Conservation (phyloP, 306 rosid genomes). For the Prunus salicina region DNA sequence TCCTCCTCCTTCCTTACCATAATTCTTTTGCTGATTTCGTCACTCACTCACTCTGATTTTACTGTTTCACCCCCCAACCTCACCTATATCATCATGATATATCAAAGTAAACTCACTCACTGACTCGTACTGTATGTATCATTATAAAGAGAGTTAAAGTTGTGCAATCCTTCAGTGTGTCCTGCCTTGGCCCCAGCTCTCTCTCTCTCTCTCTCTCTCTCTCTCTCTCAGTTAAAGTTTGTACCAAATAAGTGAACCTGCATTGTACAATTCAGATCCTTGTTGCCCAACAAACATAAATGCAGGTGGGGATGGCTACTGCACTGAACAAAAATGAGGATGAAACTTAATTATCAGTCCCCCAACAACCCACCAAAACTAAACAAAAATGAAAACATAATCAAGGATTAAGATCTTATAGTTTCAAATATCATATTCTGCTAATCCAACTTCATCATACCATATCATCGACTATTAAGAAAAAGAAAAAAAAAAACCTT, state of each 20-base stretch:
- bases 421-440: no score
- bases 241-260: slow-evolving; percentile 1
- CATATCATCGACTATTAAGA: no score
- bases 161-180: background rate
- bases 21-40: slow-evolving; percentile 22
- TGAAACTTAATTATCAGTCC: background rate
- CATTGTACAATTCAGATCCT: background rate
- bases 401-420: no score
- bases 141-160: background rate
- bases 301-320: background rate
- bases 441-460: no score
- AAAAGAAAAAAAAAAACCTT: no score
- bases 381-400: no score
- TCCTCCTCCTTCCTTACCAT: slow-evolving; percentile 2
- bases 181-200: background rate
- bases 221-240: background rate
- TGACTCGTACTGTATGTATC: slow-evolving; percentile 12
- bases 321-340: background rate
- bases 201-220: no score
- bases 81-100: slow-evolving; percentile 21
- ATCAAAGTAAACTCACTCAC: background rate
- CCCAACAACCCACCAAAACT: no score
- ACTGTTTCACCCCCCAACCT: slow-evolving; percentile 20
- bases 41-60: slow-evolving; percentile 15
- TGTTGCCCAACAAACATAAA: background rate